Conservation (phyloP, 1,284 basidiomycete species). For the Marasmius sp. region DNA sequence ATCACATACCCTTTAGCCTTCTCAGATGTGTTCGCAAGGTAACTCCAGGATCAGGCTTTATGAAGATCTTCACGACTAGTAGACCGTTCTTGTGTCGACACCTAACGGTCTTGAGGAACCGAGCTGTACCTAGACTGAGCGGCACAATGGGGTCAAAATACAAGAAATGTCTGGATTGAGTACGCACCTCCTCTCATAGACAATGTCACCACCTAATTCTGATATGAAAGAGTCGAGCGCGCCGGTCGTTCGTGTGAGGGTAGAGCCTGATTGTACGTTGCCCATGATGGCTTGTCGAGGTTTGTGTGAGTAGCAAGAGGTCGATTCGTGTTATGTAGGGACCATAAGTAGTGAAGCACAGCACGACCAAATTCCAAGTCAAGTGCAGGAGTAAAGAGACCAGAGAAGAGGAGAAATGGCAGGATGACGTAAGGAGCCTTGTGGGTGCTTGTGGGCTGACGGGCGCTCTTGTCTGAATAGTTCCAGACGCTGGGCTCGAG, state of each 20-base stretch:
- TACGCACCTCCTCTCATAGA: constrained; percentile 86
- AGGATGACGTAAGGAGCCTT: no score
- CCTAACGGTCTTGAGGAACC: constrained; percentile 92
- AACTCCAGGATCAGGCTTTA: constrained; percentile 77
- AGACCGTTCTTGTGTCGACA: constrained; percentile 62
- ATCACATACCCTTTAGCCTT: constrained; percentile 58
- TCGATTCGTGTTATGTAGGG: not conserved
- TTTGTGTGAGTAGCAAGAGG: not conserved
- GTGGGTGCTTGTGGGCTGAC: no score
- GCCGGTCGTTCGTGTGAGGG: constrained; percentile 67
- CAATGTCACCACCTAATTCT: constrained; percentile 82
- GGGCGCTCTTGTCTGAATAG: no score
- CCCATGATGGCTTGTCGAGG: constrained; percentile 48
- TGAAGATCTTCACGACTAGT: constrained; percentile 72
- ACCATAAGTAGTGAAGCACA: not conserved
- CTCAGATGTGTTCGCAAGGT: constrained; percentile 67
- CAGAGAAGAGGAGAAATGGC: no score
- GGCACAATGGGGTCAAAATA: not conserved
- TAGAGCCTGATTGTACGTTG: constrained; percentile 65
- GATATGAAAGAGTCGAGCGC: constrained; percentile 88
- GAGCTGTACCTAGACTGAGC: constrained; percentile 82
- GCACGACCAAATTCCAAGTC: not conserved
- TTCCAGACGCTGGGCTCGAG: no score
- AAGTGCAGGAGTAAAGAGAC: no score
- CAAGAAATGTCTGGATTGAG: not conserved